phyloP scores from a whole-genome alignment of 2,329 filamentous ascomycete species.

The Fusarium algeriense region DNA sequence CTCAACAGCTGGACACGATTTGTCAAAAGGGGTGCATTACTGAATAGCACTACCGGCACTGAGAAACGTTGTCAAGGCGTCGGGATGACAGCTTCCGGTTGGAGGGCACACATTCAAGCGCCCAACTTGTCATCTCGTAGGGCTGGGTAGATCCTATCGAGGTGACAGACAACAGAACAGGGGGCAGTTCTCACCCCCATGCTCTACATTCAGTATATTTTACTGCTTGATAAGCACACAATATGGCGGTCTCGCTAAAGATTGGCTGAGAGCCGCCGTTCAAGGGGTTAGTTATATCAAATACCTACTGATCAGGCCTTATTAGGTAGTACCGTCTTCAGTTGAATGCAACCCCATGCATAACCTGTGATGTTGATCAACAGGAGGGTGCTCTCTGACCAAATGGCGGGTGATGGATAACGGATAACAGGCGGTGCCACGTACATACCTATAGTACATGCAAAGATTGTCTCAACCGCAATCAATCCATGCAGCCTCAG shows the following conservation, averaged over 20 bases:
- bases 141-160: conserved; percentile 29
- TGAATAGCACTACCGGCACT: not conserved
- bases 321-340: conserved; percentile 2
- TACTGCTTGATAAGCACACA: conserved; percentile 32
- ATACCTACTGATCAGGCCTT: not conserved
- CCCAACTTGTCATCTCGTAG: conserved; percentile 23
- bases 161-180: not conserved
- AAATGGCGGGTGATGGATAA: conserved; percentile 31
- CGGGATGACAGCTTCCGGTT: conserved; percentile 15
- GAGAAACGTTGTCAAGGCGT: not conserved
- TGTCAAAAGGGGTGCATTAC: conserved; percentile 23
- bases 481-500: conserved; percentile 26
- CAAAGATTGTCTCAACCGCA: conserved; percentile 7
- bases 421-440: conserved; percentile 40
- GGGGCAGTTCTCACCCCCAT: conserved; percentile 8
- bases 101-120: conserved; percentile 24
- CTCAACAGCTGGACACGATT: conserved; percentile 11
- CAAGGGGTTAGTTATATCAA: conserved; percentile 7
- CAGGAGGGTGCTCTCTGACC: conserved; percentile 10
- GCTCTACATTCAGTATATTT: not conserved
- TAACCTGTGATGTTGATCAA: conserved; percentile 35
- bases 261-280: conserved; percentile 16
- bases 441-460: conserved; percentile 22
- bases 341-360: conserved; percentile 28
- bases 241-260: conserved; percentile 24